Evolutionary conservation across 1,284 basidiomycete species (phyloP), one percentile per base, ranked within the genome.

Genomic region (Malassezia caprae): DNA sequence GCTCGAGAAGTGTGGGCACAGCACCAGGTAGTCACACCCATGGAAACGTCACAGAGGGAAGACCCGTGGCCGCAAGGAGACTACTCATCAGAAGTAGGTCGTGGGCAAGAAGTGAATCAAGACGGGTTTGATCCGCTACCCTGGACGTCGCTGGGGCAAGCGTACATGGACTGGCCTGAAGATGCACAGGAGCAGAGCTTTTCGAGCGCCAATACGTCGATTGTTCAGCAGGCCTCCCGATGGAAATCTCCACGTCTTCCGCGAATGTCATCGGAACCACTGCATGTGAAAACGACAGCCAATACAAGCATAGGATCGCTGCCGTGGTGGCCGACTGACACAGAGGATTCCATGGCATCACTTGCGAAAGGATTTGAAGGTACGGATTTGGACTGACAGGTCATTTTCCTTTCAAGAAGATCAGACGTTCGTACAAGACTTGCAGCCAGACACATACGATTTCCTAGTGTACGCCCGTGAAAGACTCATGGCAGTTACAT

Each of bases 391-490:
- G 15, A 11, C n/a, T 34, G 15, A 39, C 37, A 11, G 6, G 15
- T 2, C 4, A 39, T 17, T 19, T 15, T 39, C 37, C 11, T 39
- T 19, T 21, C 37, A 12, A 21, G 37, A 39, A 21, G 17, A 39
- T 10, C 3, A 11, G 1, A 4, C 37, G 4, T 5, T 21, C n/a
- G 4, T 39, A 15, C 37, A 39, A 19, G 37, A 40, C 15, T 19
- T 55, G 11, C n/a, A 42, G 26, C 24, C 40, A 3, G 53, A 52
- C 11, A 57, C 55, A 5, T 40, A 43, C 8, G 50, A 57, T 35
- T 57, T 57, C 26, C 31, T 48, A 8, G 8, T 57, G 43, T 57
- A 39, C 17, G 39, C 13, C 13, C 19, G 17, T 8, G 35, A n/a
- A 15, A 23, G n/a, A 35, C 34, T 41, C 8, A 49, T 17, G 35